Base-by-base conservation (phyloP, 768 basidiomycete genomes). In the Leucocoprinus sp. region DNA sequence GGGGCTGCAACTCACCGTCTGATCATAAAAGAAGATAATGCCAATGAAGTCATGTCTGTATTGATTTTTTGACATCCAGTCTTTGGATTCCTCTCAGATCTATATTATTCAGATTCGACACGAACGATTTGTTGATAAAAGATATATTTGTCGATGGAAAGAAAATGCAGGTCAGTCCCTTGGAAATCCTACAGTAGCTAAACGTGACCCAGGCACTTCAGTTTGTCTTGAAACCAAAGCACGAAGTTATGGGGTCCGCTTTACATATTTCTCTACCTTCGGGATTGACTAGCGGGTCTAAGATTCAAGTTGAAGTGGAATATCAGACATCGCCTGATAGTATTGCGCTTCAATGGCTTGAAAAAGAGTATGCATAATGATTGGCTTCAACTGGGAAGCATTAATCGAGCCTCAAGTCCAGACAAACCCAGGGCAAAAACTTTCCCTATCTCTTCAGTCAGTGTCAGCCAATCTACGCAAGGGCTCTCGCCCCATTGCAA, bases 391-490 rank as follows among this genome's bases (percentile, higher is more conserved):
- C 21, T 12, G 18, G 14, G 9, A 41, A 21, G 8, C 21, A 9
- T 27, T 22, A 8, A 27, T 23, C 39, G 17, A 37, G 33, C 34
- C 11, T 38, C 43, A 42, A 14, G 33, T 17, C 8, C 41, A 88
- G 87, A 48, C 82, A 91, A 64, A 96, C 92, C 0, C 86, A 88
- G 49, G 90, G 90, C 6, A 90, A 90, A 53, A 66, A 68, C 15
- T 84, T 86, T 58, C 83, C 89, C 0, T 96, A 85, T 64, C 62
- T 97, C 12, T 97, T 93, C 68, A 91, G 88, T 49, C 93, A 96
- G 56, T 89, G 85, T 56, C 92, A 96, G 53, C 89, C 93, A 2
- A 95, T 93, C 53, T 84, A 93, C 57, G 86, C 86, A 2, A 78
- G 93, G 22, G 74, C 82, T 2, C 62, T 95, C 33, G 74, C 77